phyloP scores from a whole-genome alignment of 2,329 filamentous ascomycete species.

The Phoma sp. region DNA sequence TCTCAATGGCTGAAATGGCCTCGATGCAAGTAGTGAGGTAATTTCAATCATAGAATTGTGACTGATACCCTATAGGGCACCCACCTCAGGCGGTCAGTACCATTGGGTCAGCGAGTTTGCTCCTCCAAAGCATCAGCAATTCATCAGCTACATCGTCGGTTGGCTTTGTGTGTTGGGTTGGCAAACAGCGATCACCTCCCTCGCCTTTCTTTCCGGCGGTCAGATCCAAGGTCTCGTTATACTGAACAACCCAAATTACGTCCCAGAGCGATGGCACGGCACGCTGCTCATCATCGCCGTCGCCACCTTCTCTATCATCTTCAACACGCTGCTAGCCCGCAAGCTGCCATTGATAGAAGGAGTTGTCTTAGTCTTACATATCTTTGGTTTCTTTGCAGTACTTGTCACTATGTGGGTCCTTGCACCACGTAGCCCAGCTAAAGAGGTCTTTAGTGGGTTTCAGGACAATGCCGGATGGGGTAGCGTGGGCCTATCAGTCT shows the following conservation, averaged over 20 bases:
- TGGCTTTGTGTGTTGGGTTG: conserved; percentile 53
- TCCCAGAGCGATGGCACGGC: conserved; percentile 55
- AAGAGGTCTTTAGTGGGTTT: conserved; percentile 33
- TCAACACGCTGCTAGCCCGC: conserved; percentile 55
- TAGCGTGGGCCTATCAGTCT: conserved; percentile 27
- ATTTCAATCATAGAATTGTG: conserved; percentile 28
- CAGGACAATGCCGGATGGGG: conserved; percentile 38
- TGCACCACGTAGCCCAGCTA: conserved; percentile 28
- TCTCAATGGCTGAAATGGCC: conserved; percentile 40
- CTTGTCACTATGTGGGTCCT: conserved; percentile 46
- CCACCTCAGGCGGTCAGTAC: conserved; percentile 27
- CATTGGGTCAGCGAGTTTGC: conserved; percentile 39
- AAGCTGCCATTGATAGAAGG: conserved; percentile 57
- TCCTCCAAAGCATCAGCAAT: conserved; percentile 34
- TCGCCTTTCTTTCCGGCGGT: conserved; percentile 36
- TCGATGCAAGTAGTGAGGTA: conserved; percentile 34
- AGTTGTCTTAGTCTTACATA: conserved; percentile 55
- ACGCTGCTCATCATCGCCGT: conserved; percentile 58
- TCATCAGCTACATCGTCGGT: conserved; percentile 39
- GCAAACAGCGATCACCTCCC: conserved; percentile 47
- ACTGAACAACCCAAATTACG: conserved; percentile 50
- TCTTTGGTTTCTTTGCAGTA: conserved; percentile 59
- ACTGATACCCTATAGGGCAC: conserved; percentile 11
- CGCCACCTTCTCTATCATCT: conserved; percentile 44
- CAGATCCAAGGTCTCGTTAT: conserved; percentile 43